A percentile compares a stretch with the other conserved stretches of the same genome.
These are phyloP conservation scores for Petrea volubilis DNA, from an alignment of 257 asterid species.

Conservation along the genomic window DNA sequence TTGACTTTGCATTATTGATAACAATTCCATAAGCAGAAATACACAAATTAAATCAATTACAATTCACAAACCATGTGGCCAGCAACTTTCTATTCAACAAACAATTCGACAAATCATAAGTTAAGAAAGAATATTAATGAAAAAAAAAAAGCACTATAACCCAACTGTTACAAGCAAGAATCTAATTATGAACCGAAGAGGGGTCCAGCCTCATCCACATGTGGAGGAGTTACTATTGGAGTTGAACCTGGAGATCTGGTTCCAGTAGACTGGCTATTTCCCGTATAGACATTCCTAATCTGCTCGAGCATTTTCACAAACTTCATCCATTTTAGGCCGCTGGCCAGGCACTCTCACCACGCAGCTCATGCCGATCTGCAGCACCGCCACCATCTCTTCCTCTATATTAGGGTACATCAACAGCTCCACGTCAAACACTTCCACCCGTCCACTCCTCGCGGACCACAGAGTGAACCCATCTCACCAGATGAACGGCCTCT, in stretches of 20 bases:
- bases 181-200: constrained; percentile 27
- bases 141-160: not conserved
- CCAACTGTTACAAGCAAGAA: constrained; percentile 16
- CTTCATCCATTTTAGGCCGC: constrained; percentile 59
- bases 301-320: constrained; percentile 56
- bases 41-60: not conserved
- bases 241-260: constrained; percentile 42
- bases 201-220: constrained; percentile 27
- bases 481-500: constrained; percentile 56
- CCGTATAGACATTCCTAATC: constrained; percentile 35
- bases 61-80: not conserved
- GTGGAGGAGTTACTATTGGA: constrained; percentile 42
- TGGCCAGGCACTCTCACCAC: constrained; percentile 52
- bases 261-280: constrained; percentile 39
- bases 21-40: constrained; percentile 3
- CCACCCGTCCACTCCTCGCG: constrained; percentile 79
- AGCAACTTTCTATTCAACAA: constrained; percentile 3
- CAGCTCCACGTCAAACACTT: constrained; percentile 61
- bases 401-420: constrained; percentile 58
- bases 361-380: constrained; percentile 67
- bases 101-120: constrained; percentile 10
- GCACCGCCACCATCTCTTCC: constrained; percentile 68
- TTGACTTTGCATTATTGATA: not conserved
- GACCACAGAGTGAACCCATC: constrained; percentile 66
- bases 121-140: not conserved